Evolutionary conservation across 2,329 filamentous ascomycete genomes (phyloP), one percentile per base, ranked within the genome.

Genomic region (Aspergillus sp.): DNA sequence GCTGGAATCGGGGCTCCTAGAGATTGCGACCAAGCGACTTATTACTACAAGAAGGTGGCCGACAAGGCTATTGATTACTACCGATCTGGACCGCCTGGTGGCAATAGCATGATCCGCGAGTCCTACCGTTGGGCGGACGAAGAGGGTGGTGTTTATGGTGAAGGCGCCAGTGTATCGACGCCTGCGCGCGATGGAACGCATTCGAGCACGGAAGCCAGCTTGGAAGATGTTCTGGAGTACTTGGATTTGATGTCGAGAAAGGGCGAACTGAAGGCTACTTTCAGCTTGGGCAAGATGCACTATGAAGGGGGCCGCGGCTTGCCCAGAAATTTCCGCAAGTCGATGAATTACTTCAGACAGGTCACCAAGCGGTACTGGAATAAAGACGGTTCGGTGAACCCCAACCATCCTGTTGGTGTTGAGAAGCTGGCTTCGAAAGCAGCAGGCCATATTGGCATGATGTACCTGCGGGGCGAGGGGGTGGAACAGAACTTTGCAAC

Each of bases 151-250:
- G 90, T 97, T 6, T 99, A 97, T 73, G 96, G 95, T 50, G 92
- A 97, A 77, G 96, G 95, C 3, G 95, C 95, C 12, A 98, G 94
- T 72, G 91, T 89, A 41, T 89, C 89, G 23, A 97, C 86, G 59
- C 92, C 92, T 4, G 85, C 89, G 69, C 88, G 88, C 64, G 86
- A 88, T 19, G 87, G 87, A 58, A 84, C 88, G 1, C 89, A 90
- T 65, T 91, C 91, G 2, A 91, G 95, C 71, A 87, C 90, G 1
- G 90, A 96, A 69, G 92, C 92, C 1, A 91, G 91, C 15, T 86
- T 97, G 60, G 92, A 96, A 69, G 94, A 99, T 75, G 90, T 98
- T 15, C 87, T 99, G 61, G 95, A 99, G 73, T 99, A 97, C 69
- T 82, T 97, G 66, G 91, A 97, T 69, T 83, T 97, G 45, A 89